Evolutionary conservation across 2,329 filamentous ascomycete species (phyloP).

Genomic region (Corynespora cassiicola): DNA sequence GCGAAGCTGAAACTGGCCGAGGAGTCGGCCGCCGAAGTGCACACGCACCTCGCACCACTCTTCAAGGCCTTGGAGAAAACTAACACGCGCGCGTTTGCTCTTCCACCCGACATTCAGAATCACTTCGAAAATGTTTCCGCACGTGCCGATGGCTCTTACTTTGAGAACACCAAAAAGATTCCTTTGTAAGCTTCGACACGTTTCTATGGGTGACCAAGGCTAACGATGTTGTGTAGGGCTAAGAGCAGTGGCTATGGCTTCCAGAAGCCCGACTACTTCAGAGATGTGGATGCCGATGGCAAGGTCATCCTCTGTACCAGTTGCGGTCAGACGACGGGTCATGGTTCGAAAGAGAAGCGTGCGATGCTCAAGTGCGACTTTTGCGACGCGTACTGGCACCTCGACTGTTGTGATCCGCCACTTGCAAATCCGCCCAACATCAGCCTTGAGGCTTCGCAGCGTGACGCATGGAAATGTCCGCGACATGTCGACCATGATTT

Average conservation of each 20-base stretch:
- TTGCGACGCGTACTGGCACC: conserved; percentile 84
- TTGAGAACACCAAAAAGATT: conserved; percentile 66
- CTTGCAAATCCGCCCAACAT: conserved; percentile 76
- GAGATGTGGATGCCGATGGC: conserved; percentile 74
- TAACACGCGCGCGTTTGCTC: conserved; percentile 73
- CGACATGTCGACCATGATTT: conserved; percentile 83
- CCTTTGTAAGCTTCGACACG: conserved; percentile 63
- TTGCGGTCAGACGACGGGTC: conserved; percentile 72
- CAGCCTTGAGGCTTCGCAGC: conserved; percentile 58
- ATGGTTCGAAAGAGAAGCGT: too few species aligned
- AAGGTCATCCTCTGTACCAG: conserved; percentile 77
- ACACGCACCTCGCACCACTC: conserved; percentile 62
- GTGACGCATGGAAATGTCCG: conserved; percentile 84
- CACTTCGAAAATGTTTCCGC: conserved; percentile 82
- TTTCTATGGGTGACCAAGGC: conserved; percentile 28
- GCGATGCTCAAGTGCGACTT: conserved; percentile 86
- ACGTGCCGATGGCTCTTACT: conserved; percentile 79
- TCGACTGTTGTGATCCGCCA: conserved; percentile 89
- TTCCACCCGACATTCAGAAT: conserved; percentile 74
- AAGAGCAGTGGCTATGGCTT: conserved; percentile 50
- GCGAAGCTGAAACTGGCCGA: conserved; percentile 29
- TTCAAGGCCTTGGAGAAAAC: conserved; percentile 70
- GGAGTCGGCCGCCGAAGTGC: conserved; percentile 26
- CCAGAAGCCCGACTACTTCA: conserved; percentile 55
- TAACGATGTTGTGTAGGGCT: conserved; percentile 41